phyloP scores from a whole-genome alignment of 2,329 filamentous ascomycete species.

The Trichoderma brevicompactum region DNA sequence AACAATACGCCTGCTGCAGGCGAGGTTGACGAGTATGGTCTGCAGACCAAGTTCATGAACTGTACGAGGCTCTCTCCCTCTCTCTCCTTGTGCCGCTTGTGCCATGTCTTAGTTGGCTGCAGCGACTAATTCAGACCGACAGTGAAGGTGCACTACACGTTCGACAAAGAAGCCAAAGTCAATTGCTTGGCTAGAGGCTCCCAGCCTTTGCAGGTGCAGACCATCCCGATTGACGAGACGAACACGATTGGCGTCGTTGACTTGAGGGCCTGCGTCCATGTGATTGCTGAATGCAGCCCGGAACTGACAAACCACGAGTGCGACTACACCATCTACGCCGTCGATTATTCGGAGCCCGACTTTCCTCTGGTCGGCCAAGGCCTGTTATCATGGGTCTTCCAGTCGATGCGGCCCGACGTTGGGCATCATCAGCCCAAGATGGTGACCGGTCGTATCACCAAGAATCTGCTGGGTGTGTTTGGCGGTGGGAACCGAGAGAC shows the following conservation, averaged over 20 bases:
- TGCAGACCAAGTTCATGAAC: slow-evolving; percentile 68
- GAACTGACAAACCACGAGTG: slow-evolving; percentile 72
- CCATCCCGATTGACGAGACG: slow-evolving; percentile 77
- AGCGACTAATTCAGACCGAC: slow-evolving; percentile 30
- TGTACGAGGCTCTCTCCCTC: slow-evolving; percentile 52
- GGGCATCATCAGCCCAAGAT: slow-evolving; percentile 64
- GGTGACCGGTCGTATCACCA: slow-evolving; percentile 88
- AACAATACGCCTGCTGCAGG: slow-evolving; percentile 39
- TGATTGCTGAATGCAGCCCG: slow-evolving; percentile 77
- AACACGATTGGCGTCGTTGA: slow-evolving; percentile 86
- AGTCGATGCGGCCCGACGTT: slow-evolving; percentile 44
- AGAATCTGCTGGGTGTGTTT: slow-evolving; percentile 83
- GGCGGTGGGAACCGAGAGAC: slow-evolving; percentile 83
- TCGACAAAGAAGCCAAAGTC: slow-evolving; percentile 85
- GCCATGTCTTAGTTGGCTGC: slow-evolving; percentile 9
- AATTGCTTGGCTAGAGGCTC: slow-evolving; percentile 89
- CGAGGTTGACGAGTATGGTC: slow-evolving; percentile 51
- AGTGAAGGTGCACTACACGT: slow-evolving; percentile 98
- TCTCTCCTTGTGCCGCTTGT: background rate
- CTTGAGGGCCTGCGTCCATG: slow-evolving; percentile 82
- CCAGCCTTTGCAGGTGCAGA: slow-evolving; percentile 77
- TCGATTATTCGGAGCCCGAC: slow-evolving; percentile 95
- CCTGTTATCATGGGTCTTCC: slow-evolving; percentile 84
- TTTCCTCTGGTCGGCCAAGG: slow-evolving; percentile 93
- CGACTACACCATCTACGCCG: slow-evolving; percentile 96